Evolutionary conservation across 768 basidiomycete species (phyloP).

Genomic region (Termitomyces sp.): DNA sequence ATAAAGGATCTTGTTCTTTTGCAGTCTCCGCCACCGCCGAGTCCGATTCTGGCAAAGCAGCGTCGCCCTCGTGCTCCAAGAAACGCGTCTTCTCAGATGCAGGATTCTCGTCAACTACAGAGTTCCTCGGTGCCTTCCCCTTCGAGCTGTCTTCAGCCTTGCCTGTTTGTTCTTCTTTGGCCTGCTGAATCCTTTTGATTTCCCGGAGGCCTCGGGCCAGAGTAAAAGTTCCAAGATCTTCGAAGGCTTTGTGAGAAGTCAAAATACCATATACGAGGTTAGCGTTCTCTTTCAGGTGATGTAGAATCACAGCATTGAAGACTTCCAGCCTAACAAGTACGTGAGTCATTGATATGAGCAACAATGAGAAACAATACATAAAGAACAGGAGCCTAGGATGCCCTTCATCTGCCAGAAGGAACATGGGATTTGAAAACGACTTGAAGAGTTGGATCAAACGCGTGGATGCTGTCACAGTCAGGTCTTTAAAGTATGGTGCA

Average conservation of each 20-base stretch:
- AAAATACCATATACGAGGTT: slow-evolving; percentile 85
- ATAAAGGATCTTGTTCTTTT: slow-evolving; percentile 10
- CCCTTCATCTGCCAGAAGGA: slow-evolving; percentile 90
- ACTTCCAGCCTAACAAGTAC: slow-evolving; percentile 65
- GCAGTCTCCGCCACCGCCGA: slow-evolving; percentile 14
- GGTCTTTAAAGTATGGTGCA: slow-evolving; percentile 79
- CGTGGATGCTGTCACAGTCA: slow-evolving; percentile 77
- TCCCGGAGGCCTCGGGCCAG: slow-evolving; percentile 81
- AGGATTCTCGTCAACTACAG: slow-evolving; percentile 31
- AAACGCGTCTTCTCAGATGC: slow-evolving; percentile 65
- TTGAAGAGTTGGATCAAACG: slow-evolving; percentile 85
- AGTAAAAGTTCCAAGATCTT: slow-evolving; percentile 90
- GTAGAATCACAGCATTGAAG: slow-evolving; percentile 80
- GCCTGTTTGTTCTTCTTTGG: slow-evolving; percentile 61
- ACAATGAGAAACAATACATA: slow-evolving; percentile 42
- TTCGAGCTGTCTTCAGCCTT: slow-evolving; percentile 33
- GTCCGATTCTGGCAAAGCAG: slow-evolving; percentile 14
- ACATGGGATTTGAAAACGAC: slow-evolving; percentile 86
- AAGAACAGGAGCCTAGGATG: slow-evolving; percentile 92
- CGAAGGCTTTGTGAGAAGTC: slow-evolving; percentile 78
- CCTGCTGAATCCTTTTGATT: slow-evolving; percentile 66
- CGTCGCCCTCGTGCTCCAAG: slow-evolving; percentile 46
- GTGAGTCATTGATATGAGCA: not conserved
- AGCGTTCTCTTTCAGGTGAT: slow-evolving; percentile 79
- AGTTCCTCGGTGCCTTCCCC: slow-evolving; percentile 29